These are phyloP conservation scores for Grigorovia transvaalensis DNA, from an alignment of 805 yeast genomes.

Conservation along the genomic window DNA sequence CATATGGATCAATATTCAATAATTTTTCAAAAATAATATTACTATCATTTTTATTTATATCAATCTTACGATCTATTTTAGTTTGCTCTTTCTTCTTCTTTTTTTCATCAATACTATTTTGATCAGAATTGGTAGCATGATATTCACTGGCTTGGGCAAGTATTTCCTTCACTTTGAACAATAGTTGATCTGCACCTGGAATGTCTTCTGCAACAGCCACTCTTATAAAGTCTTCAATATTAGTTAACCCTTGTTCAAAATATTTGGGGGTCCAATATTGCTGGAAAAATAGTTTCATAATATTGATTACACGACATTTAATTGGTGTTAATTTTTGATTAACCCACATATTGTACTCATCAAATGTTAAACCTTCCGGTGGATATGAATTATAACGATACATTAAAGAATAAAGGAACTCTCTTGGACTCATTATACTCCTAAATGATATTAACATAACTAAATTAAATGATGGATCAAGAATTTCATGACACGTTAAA, in stretches of 20 bases:
- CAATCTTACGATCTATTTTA: neutral
- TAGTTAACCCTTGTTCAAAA: conserved; percentile 35
- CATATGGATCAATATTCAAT: conserved; percentile 60
- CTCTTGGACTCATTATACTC: conserved; percentile 59
- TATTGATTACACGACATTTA: conserved; percentile 51
- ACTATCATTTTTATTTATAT: neutral
- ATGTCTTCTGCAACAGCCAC: conserved; percentile 32
- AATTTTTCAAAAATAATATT: conserved; percentile 28
- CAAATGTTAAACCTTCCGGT: conserved; percentile 79
- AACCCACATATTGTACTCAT: conserved; percentile 71
- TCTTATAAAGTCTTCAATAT: conserved; percentile 33
- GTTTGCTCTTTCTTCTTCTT: neutral
- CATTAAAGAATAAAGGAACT: conserved; percentile 48
- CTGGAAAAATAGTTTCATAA: conserved; percentile 56
- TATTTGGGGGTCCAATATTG: conserved; percentile 62
- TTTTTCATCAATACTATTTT: conserved; percentile 43
- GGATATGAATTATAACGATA: conserved; percentile 62
- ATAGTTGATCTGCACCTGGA: conserved; percentile 35
- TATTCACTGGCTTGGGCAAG: conserved; percentile 27
- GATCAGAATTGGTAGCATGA: too few relatives aligned
- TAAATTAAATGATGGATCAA: conserved; percentile 53
- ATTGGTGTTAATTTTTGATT: conserved; percentile 60
- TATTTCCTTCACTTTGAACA: conserved; percentile 30
- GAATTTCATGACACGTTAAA: conserved; percentile 60
- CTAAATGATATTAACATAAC: conserved; percentile 67